A percentile compares a stretch with the other conserved stretches of the same genome.
phyloP scores from a whole-genome alignment of 139 green algal genomes.

The Coccomyxa sp. region DNA sequence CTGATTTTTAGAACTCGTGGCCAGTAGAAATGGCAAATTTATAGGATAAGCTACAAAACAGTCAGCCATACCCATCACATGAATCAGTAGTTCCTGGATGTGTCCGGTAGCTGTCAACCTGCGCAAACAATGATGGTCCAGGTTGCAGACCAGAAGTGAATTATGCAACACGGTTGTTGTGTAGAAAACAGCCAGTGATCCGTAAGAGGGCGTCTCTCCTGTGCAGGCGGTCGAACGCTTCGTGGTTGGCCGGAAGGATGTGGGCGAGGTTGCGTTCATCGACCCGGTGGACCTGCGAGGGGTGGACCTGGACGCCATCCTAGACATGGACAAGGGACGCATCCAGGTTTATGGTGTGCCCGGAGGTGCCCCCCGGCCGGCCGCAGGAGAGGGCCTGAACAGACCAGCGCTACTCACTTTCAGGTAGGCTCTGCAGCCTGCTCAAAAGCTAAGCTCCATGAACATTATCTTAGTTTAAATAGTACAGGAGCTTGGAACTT shows the following conservation, averaged over 20 bases:
- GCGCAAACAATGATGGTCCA: too few species aligned
- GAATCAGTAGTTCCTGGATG: too few species aligned
- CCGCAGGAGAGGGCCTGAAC: slow-evolving; percentile 24
- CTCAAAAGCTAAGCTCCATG: too few species aligned
- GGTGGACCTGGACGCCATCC: slow-evolving; percentile 17
- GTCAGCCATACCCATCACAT: too few species aligned
- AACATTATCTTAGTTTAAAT: not conserved
- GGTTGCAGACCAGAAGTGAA: too few species aligned
- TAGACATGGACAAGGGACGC: slow-evolving; percentile 24
- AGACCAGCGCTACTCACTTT: slow-evolving; percentile 32
- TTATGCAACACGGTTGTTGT: too few species aligned
- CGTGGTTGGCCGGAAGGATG: slow-evolving; percentile 19
- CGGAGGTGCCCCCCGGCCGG: not conserved
- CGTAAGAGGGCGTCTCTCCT: not conserved
- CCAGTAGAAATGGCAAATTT: too few species aligned
- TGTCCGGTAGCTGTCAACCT: too few species aligned
- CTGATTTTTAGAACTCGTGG: too few species aligned
- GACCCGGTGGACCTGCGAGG: slow-evolving; percentile 28
- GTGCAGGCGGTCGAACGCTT: slow-evolving; percentile 14
- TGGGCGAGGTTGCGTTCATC: slow-evolving; percentile 37
- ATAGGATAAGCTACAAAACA: too few species aligned
- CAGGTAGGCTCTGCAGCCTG: not conserved
- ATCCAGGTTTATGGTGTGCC: slow-evolving; percentile 19
- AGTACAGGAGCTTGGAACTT: too few species aligned
- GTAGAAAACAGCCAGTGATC: too few species aligned